Evolutionary conservation across 768 basidiomycete species (phyloP).

Genomic region (Rhodocollybia butyracea): DNA sequence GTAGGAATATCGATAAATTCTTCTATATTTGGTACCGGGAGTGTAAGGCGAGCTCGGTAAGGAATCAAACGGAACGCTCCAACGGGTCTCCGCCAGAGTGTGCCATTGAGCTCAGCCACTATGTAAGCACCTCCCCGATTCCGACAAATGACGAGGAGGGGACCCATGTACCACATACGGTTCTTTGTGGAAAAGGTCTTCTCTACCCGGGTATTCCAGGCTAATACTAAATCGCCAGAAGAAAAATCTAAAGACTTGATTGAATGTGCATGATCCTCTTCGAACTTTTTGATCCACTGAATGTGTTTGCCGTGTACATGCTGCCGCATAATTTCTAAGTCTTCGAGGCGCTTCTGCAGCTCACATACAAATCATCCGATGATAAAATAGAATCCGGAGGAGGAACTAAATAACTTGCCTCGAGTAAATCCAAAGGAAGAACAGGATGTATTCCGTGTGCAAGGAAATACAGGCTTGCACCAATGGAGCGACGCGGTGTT

Average conservation of each 20-base stretch:
- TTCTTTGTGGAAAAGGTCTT: too few relatives aligned
- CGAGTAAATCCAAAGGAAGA: conserved; percentile 27
- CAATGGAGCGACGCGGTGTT: not conserved
- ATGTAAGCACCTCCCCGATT: not conserved
- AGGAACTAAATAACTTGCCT: conserved; percentile 27
- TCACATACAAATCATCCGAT: conserved; percentile 21
- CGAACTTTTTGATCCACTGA: not conserved
- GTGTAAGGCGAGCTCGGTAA: too few relatives aligned
- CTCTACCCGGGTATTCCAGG: too few relatives aligned
- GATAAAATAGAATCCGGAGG: conserved; percentile 16
- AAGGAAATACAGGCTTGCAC: not conserved
- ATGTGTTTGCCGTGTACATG: conserved; percentile 10
- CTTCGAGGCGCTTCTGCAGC: conserved; percentile 13
- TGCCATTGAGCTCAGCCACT: too few relatives aligned
- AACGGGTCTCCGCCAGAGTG: too few relatives aligned
- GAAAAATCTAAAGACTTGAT: too few relatives aligned
- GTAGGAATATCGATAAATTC: too few relatives aligned
- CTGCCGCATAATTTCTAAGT: conserved; percentile 11
- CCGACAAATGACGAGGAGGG: not conserved
- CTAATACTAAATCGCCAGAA: too few relatives aligned
- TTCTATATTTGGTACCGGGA: too few relatives aligned
- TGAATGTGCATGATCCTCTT: not conserved
- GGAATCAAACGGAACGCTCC: too few relatives aligned
- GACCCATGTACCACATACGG: not conserved
- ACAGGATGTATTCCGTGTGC: conserved; percentile 18